Evolutionary conservation across 2,329 filamentous ascomycete genomes (phyloP), one percentile per base, ranked within the genome.

Genomic region (Hypomyces perniciosus): DNA sequence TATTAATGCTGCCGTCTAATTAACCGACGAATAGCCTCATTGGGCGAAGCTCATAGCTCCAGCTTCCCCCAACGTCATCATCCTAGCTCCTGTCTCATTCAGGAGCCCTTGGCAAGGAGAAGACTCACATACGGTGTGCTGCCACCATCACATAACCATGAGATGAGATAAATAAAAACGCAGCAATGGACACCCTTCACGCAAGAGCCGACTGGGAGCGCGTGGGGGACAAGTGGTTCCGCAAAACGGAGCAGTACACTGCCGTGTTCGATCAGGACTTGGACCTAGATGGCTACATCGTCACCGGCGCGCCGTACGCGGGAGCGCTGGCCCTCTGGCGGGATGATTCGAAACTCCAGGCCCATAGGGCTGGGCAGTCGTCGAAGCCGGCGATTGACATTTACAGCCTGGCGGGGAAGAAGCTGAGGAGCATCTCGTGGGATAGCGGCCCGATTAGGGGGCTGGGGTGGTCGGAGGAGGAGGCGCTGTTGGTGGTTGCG

Each of bases 381-480:
- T 75, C 83, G 12, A 95, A 91, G 70, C 84, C 90, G 20, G 87
- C 84, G 61, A 95, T 99, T 71, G 90, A 96, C 65, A 84, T 99
- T 49, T 96, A 96, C 75, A 96, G 88, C 65, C 92, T 86, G 68
- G 86, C 93, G 8, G 93, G 93, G 48, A 93, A 90, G 73, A 81
- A 90, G 52, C 85, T 99, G 56, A 85, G 86, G 61, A 83, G 82
- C 64, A 90, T 96, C 58, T 81, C 86, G 66, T 97, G 92, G 91
- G 92, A 97, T 61, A 89, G 91, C 70, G 89, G 89, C 42, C 76
- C 84, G 3, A 88, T 99, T 63, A 87, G 85, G 67, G 90, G 89
- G 2, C 77, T 99, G 20, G 93, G 93, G 33, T 99, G 93, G 93
- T 96, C 91, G 20, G 92, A 96, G 62, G 90, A 96, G 57, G 93